Evolutionary conservation across 2,329 filamentous ascomycete species (phyloP), one percentile per base, ranked within the genome.

Genomic region (Colletotrichum sp.): DNA sequence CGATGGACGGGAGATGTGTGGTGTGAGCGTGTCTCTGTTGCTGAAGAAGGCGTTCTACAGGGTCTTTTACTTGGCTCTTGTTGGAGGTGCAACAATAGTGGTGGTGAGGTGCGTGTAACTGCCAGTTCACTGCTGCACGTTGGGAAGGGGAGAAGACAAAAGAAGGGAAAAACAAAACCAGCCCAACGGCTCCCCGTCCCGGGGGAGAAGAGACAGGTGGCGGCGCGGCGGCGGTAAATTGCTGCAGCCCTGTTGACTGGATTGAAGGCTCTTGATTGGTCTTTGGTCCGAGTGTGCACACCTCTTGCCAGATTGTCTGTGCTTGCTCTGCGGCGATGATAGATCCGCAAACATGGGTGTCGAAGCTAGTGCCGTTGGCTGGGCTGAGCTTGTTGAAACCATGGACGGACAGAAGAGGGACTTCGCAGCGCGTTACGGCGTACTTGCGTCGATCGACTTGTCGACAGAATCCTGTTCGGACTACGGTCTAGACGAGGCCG

Each of bases 161-260:
- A 44, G 18, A 44, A 44, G 39, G 8, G 8, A 10, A 9, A 18
- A 18, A n/a, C 16, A 18, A 39, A 39, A 16, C 16, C 36, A 18
- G 36, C 36, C 36, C 39, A 44, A 44, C 39, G 39, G 39, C 39
- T 44, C 16, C 39, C 39, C 39, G 39, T 44, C 39, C 39, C 39
- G 39, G 39, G 16, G 39, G 39, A 57, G n/a, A 57, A 57, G 52
- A 57, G 24, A 57, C n/a, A 57, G 7, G 24, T 13, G n/a, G 24
- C 52, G 52, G n/a, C n/a, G 52, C 18, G 59, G 70, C 28, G 24
- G 68, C 26, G 55, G 28, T 21, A 34, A 34, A 26, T 30, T 64
- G 44, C 55, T 69, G 72, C 72, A 75, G 72, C 72, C 72, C 68
- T 75, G 68, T 55, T 36, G 72, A 59, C 36, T 75, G 52, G n/a